Conservation (phyloP, 495 filamentous ascomycete species). For the Hyaloscypha finlandica region DNA sequence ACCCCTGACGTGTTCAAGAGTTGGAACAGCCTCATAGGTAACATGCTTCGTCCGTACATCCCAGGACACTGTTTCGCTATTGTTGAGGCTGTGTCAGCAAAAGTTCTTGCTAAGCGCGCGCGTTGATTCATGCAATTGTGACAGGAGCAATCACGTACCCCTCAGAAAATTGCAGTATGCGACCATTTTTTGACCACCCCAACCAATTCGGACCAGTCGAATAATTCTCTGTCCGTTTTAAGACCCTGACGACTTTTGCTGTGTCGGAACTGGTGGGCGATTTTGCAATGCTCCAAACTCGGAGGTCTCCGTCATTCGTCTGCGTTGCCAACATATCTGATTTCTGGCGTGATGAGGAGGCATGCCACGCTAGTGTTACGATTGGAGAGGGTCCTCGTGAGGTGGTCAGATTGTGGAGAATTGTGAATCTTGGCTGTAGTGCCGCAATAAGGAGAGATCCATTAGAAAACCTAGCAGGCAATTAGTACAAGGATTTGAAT, state of each 20-base stretch:
- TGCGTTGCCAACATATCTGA: conserved; percentile 97
- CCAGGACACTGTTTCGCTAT: conserved; percentile 89
- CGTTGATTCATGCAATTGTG: conserved; percentile 33
- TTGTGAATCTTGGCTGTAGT: conserved; percentile 89
- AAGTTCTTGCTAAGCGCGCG: conserved; percentile 40
- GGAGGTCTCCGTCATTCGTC: conserved; percentile 86
- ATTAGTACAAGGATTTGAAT: conserved; percentile 31
- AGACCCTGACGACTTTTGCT: conserved; percentile 80
- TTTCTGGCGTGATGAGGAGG: conserved; percentile 94
- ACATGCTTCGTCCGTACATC: conserved; percentile 97
- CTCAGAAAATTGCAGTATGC: conserved; percentile 90
- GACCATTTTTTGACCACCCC: conserved; percentile 96
- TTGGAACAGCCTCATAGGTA: conserved; percentile 83
- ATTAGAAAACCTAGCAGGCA: conserved; percentile 75
- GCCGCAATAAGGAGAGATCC: conserved; percentile 90
- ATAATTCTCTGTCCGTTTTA: conserved; percentile 78
- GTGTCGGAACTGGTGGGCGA: conserved; percentile 71
- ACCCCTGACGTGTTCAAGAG: conserved; percentile 76
- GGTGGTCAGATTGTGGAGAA: conserved; percentile 89
- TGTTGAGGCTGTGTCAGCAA: conserved; percentile 32
- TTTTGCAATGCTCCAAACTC: conserved; percentile 97
- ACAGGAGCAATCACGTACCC: conserved; percentile 59
- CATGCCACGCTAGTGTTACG: conserved; percentile 91
- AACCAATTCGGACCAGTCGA: conserved; percentile 88
- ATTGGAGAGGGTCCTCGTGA: conserved; percentile 83